Evolutionary conservation across 176 grass and related monocot species (phyloP), one percentile per base, ranked within the genome.

Genomic region (Aegilops speltoides): DNA sequence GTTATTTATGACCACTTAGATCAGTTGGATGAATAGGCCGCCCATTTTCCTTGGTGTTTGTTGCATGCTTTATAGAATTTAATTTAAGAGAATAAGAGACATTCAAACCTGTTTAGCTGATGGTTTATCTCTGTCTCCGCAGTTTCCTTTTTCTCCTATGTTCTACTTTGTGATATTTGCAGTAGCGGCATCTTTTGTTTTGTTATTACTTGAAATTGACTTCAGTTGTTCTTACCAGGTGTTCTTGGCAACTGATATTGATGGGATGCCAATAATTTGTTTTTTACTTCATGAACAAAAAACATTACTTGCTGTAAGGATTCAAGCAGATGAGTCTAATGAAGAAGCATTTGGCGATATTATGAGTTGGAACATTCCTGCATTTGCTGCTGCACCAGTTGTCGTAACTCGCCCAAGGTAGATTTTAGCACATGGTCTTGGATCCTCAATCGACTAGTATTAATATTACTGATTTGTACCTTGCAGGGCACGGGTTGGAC

Each of bases 201-300:
- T 73, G 71, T 45, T 54, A 77, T 28, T 83, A 91, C 54, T 22
- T 59, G 65, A 66, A 77, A 48, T 29, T 89, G 79, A 86, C 61
- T 79, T 61, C 43, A 67, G 67, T 38, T 82, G 45, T 72, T 64
- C 79, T 63, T 45, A 78, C 82, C 89, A 98, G 96, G 93, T 95
- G 74, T 98, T 98, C 84, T 82, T 95, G 89, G 87, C 91, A 70
- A 95, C 91, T 81, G 96, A 98, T 94, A 94, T 95, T 67, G 96
- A 98, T 89, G 96, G 89, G 71, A 74, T 83, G 56, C 90, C 93
- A 67, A 87, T 94, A 87, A 83, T 98, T 88, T 92, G 93, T 89
- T 92, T 98, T 89, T 86, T 98, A 69, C 80, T 95, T 74, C 57
- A 77, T 75, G 96, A 95, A 23, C 91, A 95, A 90, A 95, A 94